Percentiles rank a stretch among this genome's conserved stretches.
phyloP scores from a whole-genome alignment of 2,329 filamentous ascomycete species.

The Xylariomycetidae sp. region DNA sequence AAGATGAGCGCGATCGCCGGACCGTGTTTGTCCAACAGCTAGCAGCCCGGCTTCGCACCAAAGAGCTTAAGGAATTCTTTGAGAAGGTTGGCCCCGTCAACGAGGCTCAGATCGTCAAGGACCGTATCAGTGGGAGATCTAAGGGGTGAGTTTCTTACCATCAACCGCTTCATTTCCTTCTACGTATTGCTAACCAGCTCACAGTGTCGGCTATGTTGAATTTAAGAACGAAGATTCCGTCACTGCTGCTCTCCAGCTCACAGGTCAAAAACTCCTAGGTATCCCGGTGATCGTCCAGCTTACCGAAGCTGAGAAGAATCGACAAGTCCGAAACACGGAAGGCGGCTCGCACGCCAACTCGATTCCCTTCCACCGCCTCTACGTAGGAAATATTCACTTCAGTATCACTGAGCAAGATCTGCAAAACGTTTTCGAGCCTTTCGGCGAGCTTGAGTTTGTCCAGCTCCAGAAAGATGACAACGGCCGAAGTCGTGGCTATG shows the following conservation, averaged over 20 bases:
- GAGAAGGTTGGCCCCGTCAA: conserved; percentile 92
- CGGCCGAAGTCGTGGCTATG: conserved; percentile 88
- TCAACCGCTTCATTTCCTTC: not conserved
- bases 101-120: conserved; percentile 97
- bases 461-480: conserved; percentile 95
- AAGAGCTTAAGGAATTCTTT: conserved; percentile 91
- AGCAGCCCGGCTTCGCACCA: conserved; percentile 85
- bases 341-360: conserved; percentile 69
- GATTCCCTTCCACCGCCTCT: conserved; percentile 94
- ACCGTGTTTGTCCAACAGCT: conserved; percentile 99
- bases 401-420: conserved; percentile 96
- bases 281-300: conserved; percentile 98
- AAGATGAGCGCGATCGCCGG: conserved; percentile 93
- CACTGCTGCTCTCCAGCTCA: conserved; percentile 89
- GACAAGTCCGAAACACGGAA: conserved; percentile 83
- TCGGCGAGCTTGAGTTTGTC: conserved; percentile 95
- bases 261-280: conserved; percentile 95
- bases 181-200: conserved; percentile 19
- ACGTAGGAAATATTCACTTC: conserved; percentile 99
- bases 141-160: conserved; percentile 72
- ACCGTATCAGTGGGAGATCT: conserved; percentile 90
- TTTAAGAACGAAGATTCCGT: conserved; percentile 97
- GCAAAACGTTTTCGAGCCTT: conserved; percentile 94
- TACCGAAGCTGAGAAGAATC: conserved; percentile 99
- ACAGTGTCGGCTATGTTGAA: conserved; percentile 96